A percentile compares a stretch with the other conserved stretches of the same genome.
Evolutionary conservation across 2,329 filamentous ascomycete species (phyloP).

Genomic region (Aspergillus bombycis): DNA sequence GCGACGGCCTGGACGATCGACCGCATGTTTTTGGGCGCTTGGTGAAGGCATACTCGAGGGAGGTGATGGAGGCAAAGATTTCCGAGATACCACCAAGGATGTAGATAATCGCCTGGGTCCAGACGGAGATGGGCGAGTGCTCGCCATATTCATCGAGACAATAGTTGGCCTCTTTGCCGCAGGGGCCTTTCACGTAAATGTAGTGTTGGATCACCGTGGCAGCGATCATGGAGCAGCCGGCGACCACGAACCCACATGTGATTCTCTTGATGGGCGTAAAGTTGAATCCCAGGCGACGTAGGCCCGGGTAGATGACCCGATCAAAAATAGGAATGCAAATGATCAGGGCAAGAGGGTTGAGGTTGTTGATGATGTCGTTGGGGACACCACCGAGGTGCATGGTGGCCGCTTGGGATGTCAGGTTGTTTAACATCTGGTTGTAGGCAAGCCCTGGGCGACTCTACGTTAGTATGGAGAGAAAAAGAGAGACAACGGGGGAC

Average conservation of each 20-base stretch:
- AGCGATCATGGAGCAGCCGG: slow-evolving; percentile 52
- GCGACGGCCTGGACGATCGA: slow-evolving; percentile 71
- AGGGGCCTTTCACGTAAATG: slow-evolving; percentile 64
- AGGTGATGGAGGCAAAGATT: slow-evolving; percentile 62
- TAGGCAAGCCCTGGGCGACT: slow-evolving; percentile 46
- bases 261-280: slow-evolving; percentile 61
- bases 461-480: not conserved
- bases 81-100: slow-evolving; percentile 60
- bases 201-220: slow-evolving; percentile 54
- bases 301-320: slow-evolving; percentile 54
- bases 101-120: slow-evolving; percentile 54
- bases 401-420: slow-evolving; percentile 59
- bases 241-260: slow-evolving; percentile 53
- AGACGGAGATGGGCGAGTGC: slow-evolving; percentile 66
- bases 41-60: slow-evolving; percentile 75
- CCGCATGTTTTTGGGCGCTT: slow-evolving; percentile 81
- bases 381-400: slow-evolving; percentile 57
- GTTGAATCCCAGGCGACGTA: slow-evolving; percentile 51
- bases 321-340: slow-evolving; percentile 60
- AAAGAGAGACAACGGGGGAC: not conserved
- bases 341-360: slow-evolving; percentile 58
- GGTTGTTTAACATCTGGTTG: slow-evolving; percentile 59
- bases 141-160: slow-evolving; percentile 50
- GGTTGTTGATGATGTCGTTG: slow-evolving; percentile 59
- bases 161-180: slow-evolving; percentile 57